These are phyloP conservation scores for Multifurca ochricompacta DNA, from an alignment of 768 basidiomycete genomes.

Conservation along the genomic window DNA sequence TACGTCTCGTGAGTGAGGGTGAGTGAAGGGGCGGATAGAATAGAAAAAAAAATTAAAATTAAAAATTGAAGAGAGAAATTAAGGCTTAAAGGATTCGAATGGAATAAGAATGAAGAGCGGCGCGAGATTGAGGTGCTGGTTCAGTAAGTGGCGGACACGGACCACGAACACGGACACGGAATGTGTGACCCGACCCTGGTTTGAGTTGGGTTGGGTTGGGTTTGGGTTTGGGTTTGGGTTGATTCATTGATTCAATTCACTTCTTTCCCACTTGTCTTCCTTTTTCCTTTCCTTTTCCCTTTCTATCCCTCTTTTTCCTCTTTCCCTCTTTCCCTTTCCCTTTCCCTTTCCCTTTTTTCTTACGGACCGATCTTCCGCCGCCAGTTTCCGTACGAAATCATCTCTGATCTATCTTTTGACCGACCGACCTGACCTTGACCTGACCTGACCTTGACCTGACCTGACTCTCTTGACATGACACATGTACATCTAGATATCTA, in stretches of 20 bases:
- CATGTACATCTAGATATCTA: background rate
- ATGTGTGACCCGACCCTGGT: background rate
- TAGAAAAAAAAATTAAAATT: slow-evolving; percentile 20
- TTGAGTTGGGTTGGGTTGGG: no score
- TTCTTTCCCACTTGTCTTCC: no score
- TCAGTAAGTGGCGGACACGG: no score
- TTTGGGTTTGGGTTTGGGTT: no score
- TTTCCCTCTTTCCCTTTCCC: no score
- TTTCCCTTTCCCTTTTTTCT: background rate
- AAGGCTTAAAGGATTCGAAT: background rate
- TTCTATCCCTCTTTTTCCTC: no score
- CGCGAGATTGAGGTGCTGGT: no score
- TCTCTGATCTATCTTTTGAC: no score
- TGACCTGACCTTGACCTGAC: no score
- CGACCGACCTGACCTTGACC: no score
- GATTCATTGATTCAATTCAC: no score
- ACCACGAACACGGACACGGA: background rate
- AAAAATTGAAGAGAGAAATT: background rate
- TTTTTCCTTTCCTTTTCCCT: no score
- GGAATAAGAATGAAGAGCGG: background rate
- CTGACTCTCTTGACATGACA: background rate
- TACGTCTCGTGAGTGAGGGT: slow-evolving; percentile 31
- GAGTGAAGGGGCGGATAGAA: slow-evolving; percentile 22
- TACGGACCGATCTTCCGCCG: slow-evolving; percentile 15
- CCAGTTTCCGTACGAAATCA: slow-evolving; percentile 2